phyloP scores from a whole-genome alignment of 371 early-diverging fungal genomes.

The Fennellomyces sp. region DNA sequence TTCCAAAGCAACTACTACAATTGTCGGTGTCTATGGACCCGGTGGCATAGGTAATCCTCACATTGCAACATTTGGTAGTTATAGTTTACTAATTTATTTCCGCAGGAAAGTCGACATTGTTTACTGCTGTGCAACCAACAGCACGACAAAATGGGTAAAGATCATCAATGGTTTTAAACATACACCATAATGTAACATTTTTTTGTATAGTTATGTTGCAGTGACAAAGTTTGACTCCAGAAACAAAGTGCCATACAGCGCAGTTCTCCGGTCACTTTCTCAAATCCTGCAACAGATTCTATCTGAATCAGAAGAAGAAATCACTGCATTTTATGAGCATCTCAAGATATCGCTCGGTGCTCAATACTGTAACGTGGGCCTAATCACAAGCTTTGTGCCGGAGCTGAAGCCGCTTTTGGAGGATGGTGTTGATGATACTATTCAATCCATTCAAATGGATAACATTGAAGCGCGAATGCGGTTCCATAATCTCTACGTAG shows the following conservation, averaged over 20 bases:
- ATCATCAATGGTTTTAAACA: background rate
- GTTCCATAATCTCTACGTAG: slow-evolving; percentile 42
- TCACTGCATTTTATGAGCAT: slow-evolving; percentile 33
- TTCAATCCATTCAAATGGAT: slow-evolving; percentile 29
- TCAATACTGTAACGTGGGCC: slow-evolving; percentile 34
- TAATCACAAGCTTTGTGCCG: slow-evolving; percentile 41
- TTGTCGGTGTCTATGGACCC: slow-evolving; percentile 39
- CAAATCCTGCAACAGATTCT: slow-evolving; percentile 46
- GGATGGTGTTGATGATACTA: slow-evolving; percentile 3
- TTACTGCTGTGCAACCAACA: slow-evolving; percentile 34
- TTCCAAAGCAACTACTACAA: slow-evolving; percentile 24
- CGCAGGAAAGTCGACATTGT: slow-evolving; percentile 38
- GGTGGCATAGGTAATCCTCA: slow-evolving; percentile 29
- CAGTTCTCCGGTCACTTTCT: slow-evolving; percentile 42
- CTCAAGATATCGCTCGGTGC: slow-evolving; percentile 31
- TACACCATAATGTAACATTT: background rate
- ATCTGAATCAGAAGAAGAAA: slow-evolving; percentile 46
- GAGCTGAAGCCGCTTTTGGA: slow-evolving; percentile 33
- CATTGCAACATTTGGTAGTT: background rate
- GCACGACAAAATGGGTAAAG: slow-evolving; percentile 44
- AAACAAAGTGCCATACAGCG: slow-evolving; percentile 41
- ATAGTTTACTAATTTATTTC: background rate
- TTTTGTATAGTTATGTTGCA: slow-evolving; percentile 38
- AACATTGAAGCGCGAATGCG: slow-evolving; percentile 39
- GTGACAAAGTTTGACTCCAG: slow-evolving; percentile 41